phyloP scores from a whole-genome alignment of 805 yeast genomes.

The Candida qinlingensis region DNA sequence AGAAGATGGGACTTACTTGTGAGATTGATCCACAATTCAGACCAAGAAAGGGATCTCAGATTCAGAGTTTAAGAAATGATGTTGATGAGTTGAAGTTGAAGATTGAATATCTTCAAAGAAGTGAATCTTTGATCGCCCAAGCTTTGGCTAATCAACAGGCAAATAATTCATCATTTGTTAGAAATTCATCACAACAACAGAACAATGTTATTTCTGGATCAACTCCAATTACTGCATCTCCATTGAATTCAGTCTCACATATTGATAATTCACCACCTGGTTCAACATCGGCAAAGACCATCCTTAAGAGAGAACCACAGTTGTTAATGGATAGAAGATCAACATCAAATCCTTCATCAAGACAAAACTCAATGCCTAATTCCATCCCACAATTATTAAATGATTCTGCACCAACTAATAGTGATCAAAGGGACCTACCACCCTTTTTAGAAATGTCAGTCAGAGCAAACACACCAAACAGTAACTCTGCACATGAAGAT shows the following conservation, averaged over 20 bases:
- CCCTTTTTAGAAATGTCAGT: constrained; percentile 39
- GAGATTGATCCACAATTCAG: constrained; percentile 88
- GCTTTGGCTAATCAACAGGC: constrained; percentile 37
- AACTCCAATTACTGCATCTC: constrained; percentile 19
- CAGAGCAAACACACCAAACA: constrained; percentile 29
- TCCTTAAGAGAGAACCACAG: constrained; percentile 39
- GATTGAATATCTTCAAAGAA: constrained; percentile 59
- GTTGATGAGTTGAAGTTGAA: constrained; percentile 74
- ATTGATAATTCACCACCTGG: constrained; percentile 15
- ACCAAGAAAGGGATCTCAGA: constrained; percentile 89
- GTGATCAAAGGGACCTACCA: constrained; percentile 32
- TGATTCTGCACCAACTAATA: constrained; percentile 38
- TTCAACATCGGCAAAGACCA: constrained; percentile 34
- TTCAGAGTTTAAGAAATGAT: constrained; percentile 77
- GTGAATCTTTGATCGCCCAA: constrained; percentile 63
- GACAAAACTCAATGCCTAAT: constrained; percentile 20
- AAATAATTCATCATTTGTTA: constrained; percentile 1
- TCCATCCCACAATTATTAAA: constrained; percentile 33
- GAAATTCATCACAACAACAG: constrained; percentile 1
- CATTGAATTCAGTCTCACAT: constrained; percentile 10
- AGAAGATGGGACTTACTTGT: constrained; percentile 71
- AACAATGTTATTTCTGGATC: constrained; percentile 4
- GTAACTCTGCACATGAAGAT: constrained; percentile 4
- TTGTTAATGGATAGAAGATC: constrained; percentile 32
- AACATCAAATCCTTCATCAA: constrained; percentile 16